Evolutionary conservation across 345 rosid species (phyloP).

Genomic region (Eucalyptus sp.): DNA sequence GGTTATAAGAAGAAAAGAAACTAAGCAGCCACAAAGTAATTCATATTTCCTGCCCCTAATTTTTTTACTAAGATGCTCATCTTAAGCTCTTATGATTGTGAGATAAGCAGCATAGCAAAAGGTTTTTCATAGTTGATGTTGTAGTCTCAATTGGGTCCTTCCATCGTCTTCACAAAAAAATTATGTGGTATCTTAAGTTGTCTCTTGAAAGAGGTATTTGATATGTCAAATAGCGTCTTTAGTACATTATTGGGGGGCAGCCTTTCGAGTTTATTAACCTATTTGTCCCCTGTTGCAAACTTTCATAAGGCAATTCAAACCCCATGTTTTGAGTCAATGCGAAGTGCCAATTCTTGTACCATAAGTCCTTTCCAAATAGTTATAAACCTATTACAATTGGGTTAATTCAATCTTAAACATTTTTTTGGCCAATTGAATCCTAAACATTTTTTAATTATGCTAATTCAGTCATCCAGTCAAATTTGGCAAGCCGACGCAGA

Average conservation of each 20-base stretch:
- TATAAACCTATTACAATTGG: too few species aligned
- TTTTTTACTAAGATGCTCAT: neutral
- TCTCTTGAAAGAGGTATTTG: neutral
- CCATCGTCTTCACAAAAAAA: neutral
- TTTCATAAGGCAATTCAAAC: neutral
- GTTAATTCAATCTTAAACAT: too few species aligned
- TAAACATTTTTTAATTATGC: too few species aligned
- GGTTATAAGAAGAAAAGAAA: neutral
- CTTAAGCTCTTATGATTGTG: neutral
- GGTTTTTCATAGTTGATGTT: neutral
- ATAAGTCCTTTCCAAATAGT: neutral
- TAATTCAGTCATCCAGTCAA: too few species aligned
- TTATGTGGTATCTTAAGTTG: neutral
- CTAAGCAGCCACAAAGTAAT: neutral
- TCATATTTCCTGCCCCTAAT: neutral
- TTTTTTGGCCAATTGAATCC: too few species aligned
- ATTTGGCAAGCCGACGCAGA: too few species aligned
- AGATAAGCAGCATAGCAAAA: neutral
- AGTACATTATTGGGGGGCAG: neutral
- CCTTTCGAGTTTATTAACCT: neutral
- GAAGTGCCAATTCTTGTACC: neutral
- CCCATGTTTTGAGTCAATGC: neutral
- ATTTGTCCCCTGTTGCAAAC: neutral
- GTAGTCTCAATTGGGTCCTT: neutral
- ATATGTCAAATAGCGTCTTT: neutral